Conservation (phyloP, 805 yeast species). For the Metschnikowia lochheadii region DNA sequence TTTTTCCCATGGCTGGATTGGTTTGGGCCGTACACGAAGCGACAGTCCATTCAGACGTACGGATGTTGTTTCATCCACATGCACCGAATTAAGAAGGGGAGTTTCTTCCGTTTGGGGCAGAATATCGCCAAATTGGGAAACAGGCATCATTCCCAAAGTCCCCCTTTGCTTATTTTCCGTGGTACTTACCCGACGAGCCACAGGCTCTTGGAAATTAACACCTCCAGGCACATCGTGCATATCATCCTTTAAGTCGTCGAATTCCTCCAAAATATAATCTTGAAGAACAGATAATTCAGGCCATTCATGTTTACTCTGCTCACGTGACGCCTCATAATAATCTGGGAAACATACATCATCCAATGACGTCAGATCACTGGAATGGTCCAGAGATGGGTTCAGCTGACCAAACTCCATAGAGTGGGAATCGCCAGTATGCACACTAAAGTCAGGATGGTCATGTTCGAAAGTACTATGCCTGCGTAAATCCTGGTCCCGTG, state of each 20-base stretch:
- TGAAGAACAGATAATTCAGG: slow-evolving; percentile 76
- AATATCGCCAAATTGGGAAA: slow-evolving; percentile 3
- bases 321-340: slow-evolving; percentile 40
- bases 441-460: slow-evolving; percentile 8
- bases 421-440: slow-evolving; percentile 7
- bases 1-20: slow-evolving; percentile 70
- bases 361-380: slow-evolving; percentile 66
- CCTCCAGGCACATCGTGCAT: slow-evolving; percentile 18
- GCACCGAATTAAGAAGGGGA: slow-evolving; percentile 28
- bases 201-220: slow-evolving; percentile 39
- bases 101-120: slow-evolving; percentile 21
- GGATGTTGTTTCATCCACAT: slow-evolving; percentile 32
- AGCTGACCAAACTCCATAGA: slow-evolving; percentile 45
- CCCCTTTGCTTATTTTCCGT: not conserved
- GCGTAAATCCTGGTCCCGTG: slow-evolving; percentile 26
- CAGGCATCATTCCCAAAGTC: slow-evolving; percentile 2
- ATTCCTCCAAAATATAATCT: slow-evolving; percentile 74
- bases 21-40: slow-evolving; percentile 65
- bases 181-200: slow-evolving; percentile 18
- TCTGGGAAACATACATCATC: slow-evolving; percentile 92
- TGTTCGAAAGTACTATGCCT: slow-evolving; percentile 12
- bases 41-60: slow-evolving; percentile 38
- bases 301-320: slow-evolving; percentile 47
- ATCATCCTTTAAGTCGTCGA: slow-evolving; percentile 28
- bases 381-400: slow-evolving; percentile 61